Evolutionary conservation across 768 basidiomycete genomes (phyloP), one percentile per base, ranked within the genome.

Genomic region (Dentipellis sp.): DNA sequence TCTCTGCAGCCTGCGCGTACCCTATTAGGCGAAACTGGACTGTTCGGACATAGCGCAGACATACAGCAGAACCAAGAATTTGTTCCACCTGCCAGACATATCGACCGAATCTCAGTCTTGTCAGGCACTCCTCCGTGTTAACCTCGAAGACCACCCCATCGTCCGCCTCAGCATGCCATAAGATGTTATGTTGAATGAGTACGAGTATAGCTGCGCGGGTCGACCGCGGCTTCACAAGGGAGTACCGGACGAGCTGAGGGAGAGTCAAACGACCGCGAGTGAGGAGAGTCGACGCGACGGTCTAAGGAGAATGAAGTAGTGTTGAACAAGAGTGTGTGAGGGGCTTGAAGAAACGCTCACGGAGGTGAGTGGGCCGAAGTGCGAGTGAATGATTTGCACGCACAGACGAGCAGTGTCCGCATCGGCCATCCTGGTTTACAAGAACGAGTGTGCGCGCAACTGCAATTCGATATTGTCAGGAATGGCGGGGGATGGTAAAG

Each of bases 131-230:
- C 54, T 87, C 81, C 12, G 82, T 72, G 64, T 93, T 92, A 59
- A 95, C 74, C 67, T 97, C 93, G 50, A 89, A 75, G 56, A 88
- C 78, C 5, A 80, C 82, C 42, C 83, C 85, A n/a, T 83, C 82
- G 9, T 84, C 83, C 5, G 78, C 78, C 39, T 78, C 78, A 9
- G 85, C 80, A 65, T 93, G 90, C 89, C 92, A 94, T 46, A 94
- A 75, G 46, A 97, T 70, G 69, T 97, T 94, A 67, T 97, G 94
- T 66, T 97, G 94, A 16, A 94, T 77, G 53, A 97, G 79, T 47
- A 86, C 79, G 47, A 97, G 73, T 17, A 94, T 72, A 17, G 82
- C 78, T 23, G 84, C 83, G 53, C 87, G 82, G 12, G 86, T 78
- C 1, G 77, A 82, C 22, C 84, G 81, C 10, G 83, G 78, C 63